Conservation (phyloP, 306 rosid genomes). For the Chamaecrista fasciculata region DNA sequence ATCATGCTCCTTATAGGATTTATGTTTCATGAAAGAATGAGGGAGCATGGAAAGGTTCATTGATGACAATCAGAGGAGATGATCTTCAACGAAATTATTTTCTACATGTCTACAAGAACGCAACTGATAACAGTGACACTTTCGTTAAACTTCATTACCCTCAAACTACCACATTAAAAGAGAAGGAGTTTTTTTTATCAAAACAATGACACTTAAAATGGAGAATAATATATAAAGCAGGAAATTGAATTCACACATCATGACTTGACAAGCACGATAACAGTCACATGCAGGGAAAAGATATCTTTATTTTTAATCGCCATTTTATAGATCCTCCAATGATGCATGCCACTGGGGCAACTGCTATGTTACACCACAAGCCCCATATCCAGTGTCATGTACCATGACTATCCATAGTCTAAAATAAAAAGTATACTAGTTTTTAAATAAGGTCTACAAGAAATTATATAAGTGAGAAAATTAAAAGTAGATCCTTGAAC, state of each 20-base stretch:
- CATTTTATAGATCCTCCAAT: neutral
- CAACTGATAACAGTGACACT: neutral
- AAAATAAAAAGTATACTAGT: neutral
- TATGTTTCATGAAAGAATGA: neutral
- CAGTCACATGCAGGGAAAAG: neutral
- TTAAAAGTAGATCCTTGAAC: constrained; percentile 19
- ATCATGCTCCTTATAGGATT: neutral
- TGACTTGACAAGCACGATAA: neutral
- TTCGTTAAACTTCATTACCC: neutral
- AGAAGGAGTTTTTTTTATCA: too few species aligned
- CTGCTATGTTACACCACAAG: neutral
- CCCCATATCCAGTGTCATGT: neutral
- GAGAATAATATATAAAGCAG: neutral
- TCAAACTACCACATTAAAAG: neutral
- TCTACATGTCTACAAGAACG: neutral
- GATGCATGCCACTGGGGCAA: neutral
- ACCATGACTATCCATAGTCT: neutral
- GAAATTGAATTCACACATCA: neutral
- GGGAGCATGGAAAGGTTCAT: neutral
- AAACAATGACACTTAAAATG: neutral
- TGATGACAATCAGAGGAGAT: neutral
- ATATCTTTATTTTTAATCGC: neutral
- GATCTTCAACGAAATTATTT: neutral
- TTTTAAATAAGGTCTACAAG: neutral
- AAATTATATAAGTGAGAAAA: neutral